Percentiles rank a stretch among this genome's conserved stretches.
Conservation (phyloP, 441 rosid genomes). For the Breynia disticha region DNA sequence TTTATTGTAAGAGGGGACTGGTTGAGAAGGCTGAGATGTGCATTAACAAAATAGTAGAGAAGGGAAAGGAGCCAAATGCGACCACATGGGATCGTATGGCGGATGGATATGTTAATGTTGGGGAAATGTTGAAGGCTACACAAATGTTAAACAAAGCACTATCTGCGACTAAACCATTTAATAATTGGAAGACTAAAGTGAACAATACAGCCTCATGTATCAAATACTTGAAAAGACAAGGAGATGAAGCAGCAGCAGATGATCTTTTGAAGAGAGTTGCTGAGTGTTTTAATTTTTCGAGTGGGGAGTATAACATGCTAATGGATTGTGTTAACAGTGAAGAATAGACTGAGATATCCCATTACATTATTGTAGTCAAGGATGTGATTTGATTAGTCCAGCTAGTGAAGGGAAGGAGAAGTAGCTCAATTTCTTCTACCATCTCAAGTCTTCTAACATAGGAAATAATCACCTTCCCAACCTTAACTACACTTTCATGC, state of each 20-base stretch:
- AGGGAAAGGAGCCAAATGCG: constrained; percentile 23
- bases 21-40: constrained; percentile 25
- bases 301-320: constrained; percentile 1
- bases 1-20: constrained; percentile 27
- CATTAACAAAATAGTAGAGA: constrained; percentile 15
- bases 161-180: not conserved
- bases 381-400: no score
- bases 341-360: no score
- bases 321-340: not conserved
- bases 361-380: no score
- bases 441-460: no score
- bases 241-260: constrained; percentile 2
- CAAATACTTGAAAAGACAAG: constrained; percentile 2
- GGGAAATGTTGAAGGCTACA: constrained; percentile 23
- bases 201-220: constrained; percentile 7
- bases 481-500: no score
- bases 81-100: constrained; percentile 27
- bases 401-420: no score
- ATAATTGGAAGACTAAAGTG: constrained; percentile 8
- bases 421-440: no score
- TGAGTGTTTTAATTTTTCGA: not conserved
- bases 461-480: no score
- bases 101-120: constrained; percentile 15
- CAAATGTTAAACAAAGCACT: constrained; percentile 29
- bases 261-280: not conserved